Evolutionary conservation across 441 rosid species (phyloP).

Genomic region (Oxalis stricta): DNA sequence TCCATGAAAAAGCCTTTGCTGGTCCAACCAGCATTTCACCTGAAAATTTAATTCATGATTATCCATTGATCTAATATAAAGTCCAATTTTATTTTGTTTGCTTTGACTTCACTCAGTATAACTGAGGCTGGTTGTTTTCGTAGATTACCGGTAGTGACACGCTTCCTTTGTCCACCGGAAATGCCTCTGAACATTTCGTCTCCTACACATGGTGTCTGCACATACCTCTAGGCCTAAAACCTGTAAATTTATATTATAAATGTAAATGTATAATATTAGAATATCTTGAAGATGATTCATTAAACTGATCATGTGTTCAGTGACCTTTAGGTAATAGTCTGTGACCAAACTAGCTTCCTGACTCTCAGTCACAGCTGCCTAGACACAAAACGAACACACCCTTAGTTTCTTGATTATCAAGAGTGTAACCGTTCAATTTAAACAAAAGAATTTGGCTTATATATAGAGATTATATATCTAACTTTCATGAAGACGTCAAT

Average conservation of each 20-base stretch:
- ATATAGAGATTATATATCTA: no score
- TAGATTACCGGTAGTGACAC: constrained; percentile 67
- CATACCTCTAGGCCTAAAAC: constrained; percentile 71
- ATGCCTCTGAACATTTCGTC: constrained; percentile 81
- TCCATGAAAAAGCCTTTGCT: constrained; percentile 70
- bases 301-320: neutral
- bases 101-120: no score
- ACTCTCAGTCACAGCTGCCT: constrained; percentile 50
- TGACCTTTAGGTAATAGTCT: constrained; percentile 55
- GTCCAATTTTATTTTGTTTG: neutral
- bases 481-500: constrained; percentile 51
- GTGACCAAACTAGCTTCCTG: constrained; percentile 46
- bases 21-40: constrained; percentile 92
- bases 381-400: no score
- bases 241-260: constrained; percentile 15
- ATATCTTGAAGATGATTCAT: neutral
- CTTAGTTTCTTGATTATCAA: no score
- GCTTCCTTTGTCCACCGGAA: constrained; percentile 85
- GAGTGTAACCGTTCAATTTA: no score
- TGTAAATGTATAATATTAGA: neutral
- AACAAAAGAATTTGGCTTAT: neutral
- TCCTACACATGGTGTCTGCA: constrained; percentile 71
- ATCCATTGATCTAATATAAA: neutral
- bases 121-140: no score
- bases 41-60: constrained; percentile 4